phyloP scores from a whole-genome alignment of 495 filamentous ascomycete genomes.

The Neurospora hispaniola region DNA sequence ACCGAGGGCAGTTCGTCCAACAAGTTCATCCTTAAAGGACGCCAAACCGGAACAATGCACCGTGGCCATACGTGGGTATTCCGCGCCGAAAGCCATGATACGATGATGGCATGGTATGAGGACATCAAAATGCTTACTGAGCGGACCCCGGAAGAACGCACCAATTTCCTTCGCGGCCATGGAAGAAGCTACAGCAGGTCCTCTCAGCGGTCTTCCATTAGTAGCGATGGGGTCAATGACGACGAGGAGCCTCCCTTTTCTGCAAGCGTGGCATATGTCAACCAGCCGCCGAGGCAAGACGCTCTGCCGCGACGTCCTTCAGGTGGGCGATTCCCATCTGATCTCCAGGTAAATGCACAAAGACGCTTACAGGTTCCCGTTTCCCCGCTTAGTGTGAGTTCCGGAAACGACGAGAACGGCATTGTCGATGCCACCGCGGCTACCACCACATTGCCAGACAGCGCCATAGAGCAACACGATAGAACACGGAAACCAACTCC shows the following conservation, averaged over 20 bases:
- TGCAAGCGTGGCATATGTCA: slow-evolving; percentile 40
- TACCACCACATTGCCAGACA: slow-evolving; percentile 41
- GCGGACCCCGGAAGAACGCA: slow-evolving; percentile 79
- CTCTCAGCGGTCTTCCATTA: slow-evolving; percentile 54
- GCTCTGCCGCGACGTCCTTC: slow-evolving; percentile 49
- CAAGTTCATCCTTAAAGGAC: slow-evolving; percentile 95
- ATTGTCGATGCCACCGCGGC: slow-evolving; percentile 46
- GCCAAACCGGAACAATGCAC: slow-evolving; percentile 87
- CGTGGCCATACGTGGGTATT: slow-evolving; percentile 97
- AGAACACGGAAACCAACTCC: not conserved
- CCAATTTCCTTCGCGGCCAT: slow-evolving; percentile 72
- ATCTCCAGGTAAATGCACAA: slow-evolving; percentile 59
- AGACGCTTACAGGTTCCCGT: slow-evolving; percentile 66
- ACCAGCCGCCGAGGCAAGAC: slow-evolving; percentile 35
- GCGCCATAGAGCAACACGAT: slow-evolving; percentile 23
- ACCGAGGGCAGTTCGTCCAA: slow-evolving; percentile 77
- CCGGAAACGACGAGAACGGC: slow-evolving; percentile 39
- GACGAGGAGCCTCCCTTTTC: slow-evolving; percentile 75
- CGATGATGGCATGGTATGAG: slow-evolving; percentile 94
- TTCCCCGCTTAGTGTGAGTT: slow-evolving; percentile 69
- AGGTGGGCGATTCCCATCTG: slow-evolving; percentile 86
- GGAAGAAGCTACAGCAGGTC: slow-evolving; percentile 61
- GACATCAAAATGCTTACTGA: slow-evolving; percentile 83
- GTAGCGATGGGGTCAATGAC: slow-evolving; percentile 68
- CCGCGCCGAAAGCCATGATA: slow-evolving; percentile 86